Evolutionary conservation across 2,329 filamentous ascomycete genomes (phyloP).

Genomic region (Lachnellula arida): DNA sequence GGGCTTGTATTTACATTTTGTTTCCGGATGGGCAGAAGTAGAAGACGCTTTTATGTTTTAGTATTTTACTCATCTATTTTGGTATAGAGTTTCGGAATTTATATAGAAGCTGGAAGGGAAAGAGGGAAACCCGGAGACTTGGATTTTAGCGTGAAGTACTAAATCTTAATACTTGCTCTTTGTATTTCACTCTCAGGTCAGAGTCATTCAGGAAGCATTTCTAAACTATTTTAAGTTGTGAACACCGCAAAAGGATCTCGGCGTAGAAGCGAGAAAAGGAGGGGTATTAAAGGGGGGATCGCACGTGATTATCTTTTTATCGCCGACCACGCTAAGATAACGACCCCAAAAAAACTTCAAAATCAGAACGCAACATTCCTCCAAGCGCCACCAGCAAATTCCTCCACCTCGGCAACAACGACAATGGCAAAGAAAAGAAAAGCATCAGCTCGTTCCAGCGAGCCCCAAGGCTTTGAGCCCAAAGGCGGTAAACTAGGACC

Average conservation of each 20-base stretch:
- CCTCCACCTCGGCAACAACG: neutral
- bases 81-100: too few relatives aligned
- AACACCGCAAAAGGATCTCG: too few relatives aligned
- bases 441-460: slow-evolving; percentile 7
- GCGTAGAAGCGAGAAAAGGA: neutral
- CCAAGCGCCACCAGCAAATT: neutral
- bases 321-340: slow-evolving; percentile 2
- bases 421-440: slow-evolving; percentile 28
- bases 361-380: neutral
- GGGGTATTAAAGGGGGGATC: neutral
- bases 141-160: too few relatives aligned
- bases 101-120: too few relatives aligned
- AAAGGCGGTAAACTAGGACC: slow-evolving; percentile 22
- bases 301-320: neutral
- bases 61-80: too few relatives aligned
- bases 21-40: neutral
- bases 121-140: too few relatives aligned
- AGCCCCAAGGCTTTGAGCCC: slow-evolving; percentile 10
- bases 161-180: too few relatives aligned
- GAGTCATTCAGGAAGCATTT: too few relatives aligned
- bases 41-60: neutral
- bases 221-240: too few relatives aligned
- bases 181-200: too few relatives aligned
- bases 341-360: neutral
- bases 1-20: neutral